Evolutionary conservation across 202 grass and related monocot genomes (phyloP), one percentile per base, ranked within the genome.

Genomic region (Dendrocalamus latiflorus): DNA sequence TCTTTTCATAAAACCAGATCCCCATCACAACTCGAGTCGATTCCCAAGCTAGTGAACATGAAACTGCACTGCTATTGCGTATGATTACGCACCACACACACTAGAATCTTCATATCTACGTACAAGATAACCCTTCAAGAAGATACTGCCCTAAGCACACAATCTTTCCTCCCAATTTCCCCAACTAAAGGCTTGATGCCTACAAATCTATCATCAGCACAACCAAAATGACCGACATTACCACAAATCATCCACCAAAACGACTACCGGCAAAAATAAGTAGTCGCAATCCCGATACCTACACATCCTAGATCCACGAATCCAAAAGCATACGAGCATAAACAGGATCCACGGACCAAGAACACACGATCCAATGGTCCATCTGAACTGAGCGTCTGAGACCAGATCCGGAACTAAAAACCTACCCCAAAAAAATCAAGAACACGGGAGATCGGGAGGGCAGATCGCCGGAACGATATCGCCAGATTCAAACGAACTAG

Each of bases 361-460:
- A 79, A 34, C 62, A 41, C 47, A 11, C 12, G 63, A 41, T 79
- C 45, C 30, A 11, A 10, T 9, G 62, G 54, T 79, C 61, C 33
- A 12, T 53, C 76, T 53, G 13, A 66, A 66, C 14, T 3, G 43
- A 37, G 62, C 1, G 28, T 1, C 4, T 13, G 8, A 18, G 14
- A 13, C 77, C 77, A 79, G 77, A 54, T 79, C 63, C 77, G 9
- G 47, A 38, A 10, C n/a, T 12, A 67, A 79, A 39, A 48, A 26
- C 36, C 76, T 34, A 53, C 44, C 14, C 14, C 1, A 54, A 17
- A 79, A 67, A 24, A n/a, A 21, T n/a, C n/a, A 79, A 65, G 13
- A 53, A 63, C 61, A 21, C n/a, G 45, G 13, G 33, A 50, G 77
- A 79, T 55, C 75, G 4, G 34, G 3, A 8, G 18, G 11, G 10